Evolutionary conservation across 495 filamentous ascomycete genomes (phyloP).

Genomic region (Terfezia boudieri): DNA sequence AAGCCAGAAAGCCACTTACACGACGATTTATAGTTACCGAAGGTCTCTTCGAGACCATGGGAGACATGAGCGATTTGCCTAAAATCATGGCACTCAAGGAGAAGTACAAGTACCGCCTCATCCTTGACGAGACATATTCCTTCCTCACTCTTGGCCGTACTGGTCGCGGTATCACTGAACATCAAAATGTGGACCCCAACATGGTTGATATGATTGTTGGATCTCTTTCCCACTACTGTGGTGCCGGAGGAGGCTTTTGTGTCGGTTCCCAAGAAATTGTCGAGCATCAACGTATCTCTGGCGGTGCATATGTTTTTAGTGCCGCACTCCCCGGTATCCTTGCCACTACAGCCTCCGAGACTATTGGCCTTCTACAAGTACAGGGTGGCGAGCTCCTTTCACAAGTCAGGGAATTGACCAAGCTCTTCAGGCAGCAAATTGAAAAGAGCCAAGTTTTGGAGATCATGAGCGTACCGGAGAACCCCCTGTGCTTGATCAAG

Average conservation of each 20-base stretch:
- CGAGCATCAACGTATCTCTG: conserved; percentile 82
- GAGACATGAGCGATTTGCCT: conserved; percentile 67
- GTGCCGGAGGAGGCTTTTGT: conserved; percentile 89
- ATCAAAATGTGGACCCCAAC: conserved; percentile 78
- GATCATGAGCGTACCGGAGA: conserved; percentile 63
- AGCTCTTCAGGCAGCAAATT: conserved; percentile 59
- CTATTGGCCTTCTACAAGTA: conserved; percentile 59
- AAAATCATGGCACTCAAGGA: conserved; percentile 76
- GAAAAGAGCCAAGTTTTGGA: conserved; percentile 65
- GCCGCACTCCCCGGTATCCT: conserved; percentile 84
- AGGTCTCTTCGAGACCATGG: conserved; percentile 75
- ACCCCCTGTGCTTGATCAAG: conserved; percentile 66
- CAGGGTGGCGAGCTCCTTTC: conserved; percentile 48
- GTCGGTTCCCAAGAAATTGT: conserved; percentile 73
- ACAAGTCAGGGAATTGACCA: conserved; percentile 59
- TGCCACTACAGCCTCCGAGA: conserved; percentile 83
- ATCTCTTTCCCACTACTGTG: conserved; percentile 69
- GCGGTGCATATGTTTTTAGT: conserved; percentile 79
- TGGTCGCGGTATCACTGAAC: conserved; percentile 78
- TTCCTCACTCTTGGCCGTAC: conserved; percentile 84
- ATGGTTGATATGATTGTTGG: conserved; percentile 93
- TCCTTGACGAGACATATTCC: conserved; percentile 91
- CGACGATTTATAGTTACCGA: conserved; percentile 91
- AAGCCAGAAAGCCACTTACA: conserved; percentile 65
- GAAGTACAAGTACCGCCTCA: conserved; percentile 90